phyloP scores from a whole-genome alignment of 1,284 basidiomycete genomes.

The Ustilago cynodontis region DNA sequence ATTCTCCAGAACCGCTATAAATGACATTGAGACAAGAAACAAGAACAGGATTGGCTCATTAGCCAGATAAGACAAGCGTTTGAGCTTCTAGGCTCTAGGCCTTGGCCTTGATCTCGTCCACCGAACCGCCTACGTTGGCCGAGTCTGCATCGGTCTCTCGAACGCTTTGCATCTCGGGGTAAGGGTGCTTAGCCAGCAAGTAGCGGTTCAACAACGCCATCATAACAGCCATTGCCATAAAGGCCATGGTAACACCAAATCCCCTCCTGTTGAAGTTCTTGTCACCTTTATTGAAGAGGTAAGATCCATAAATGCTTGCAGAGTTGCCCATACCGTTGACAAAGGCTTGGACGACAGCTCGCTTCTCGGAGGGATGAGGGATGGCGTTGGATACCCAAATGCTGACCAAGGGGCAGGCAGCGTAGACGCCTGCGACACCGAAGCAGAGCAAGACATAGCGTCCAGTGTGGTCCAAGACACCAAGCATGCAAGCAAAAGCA shows the following conservation, averaged over 20 bases:
- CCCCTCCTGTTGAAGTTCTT: constrained; percentile 21
- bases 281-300: constrained; percentile 25
- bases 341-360: constrained; percentile 71
- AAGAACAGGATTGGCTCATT: too few relatives aligned
- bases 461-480: constrained; percentile 68
- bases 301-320: constrained; percentile 32
- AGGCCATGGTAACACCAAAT: constrained; percentile 30
- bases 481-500: constrained; percentile 71
- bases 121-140: background rate
- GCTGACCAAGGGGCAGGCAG: constrained; percentile 70
- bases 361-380: constrained; percentile 68
- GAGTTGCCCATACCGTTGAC: constrained; percentile 56
- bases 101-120: constrained; percentile 16
- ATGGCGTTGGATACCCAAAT: constrained; percentile 71
- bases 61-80: too few relatives aligned
- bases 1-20: too few relatives aligned
- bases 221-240: constrained; percentile 25
- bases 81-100: background rate
- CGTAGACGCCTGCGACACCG: constrained; percentile 72
- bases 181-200: constrained; percentile 22
- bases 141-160: constrained; percentile 3
- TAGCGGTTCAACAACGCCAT: constrained; percentile 17
- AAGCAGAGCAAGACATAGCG: constrained; percentile 73
- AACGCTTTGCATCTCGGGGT: constrained; percentile 16
- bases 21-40: too few relatives aligned